Conservation (phyloP, 768 basidiomycete species). For the Suillus bovinus region DNA sequence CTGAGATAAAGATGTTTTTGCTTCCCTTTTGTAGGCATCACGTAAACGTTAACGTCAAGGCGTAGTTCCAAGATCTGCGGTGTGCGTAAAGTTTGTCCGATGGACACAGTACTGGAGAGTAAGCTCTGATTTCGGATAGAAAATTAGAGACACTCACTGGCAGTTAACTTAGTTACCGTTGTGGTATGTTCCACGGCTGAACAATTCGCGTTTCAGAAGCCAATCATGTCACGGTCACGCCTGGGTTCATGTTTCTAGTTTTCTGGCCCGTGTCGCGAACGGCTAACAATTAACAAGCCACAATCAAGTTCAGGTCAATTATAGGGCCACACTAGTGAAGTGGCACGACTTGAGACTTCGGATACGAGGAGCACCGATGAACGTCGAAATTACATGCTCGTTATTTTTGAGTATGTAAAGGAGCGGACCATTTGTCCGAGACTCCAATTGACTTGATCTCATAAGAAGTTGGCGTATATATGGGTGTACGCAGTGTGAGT, state of each 20-base stretch:
- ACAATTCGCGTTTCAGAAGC: background rate
- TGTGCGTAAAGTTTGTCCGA: background rate
- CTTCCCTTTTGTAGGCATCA: background rate
- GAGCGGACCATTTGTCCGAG: background rate
- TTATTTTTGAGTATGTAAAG: slow-evolving; percentile 8
- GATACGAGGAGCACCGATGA: background rate
- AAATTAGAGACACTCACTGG: background rate
- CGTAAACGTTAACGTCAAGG: background rate
- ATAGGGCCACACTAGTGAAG: background rate
- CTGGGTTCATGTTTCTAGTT: background rate
- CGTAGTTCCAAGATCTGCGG: background rate
- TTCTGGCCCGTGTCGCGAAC: background rate
- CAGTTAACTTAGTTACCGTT: background rate
- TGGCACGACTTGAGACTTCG: background rate
- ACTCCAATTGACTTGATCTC: background rate
- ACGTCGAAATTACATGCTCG: background rate
- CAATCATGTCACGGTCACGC: background rate
- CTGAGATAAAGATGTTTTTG: slow-evolving; percentile 1
- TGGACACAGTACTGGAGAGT: background rate
- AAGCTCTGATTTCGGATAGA: background rate
- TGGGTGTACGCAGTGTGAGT: background rate
- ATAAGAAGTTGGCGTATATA: background rate
- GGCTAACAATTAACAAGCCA: background rate
- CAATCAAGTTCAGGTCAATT: background rate
- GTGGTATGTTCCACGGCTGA: background rate